These are phyloP conservation scores for Mortierella sp. DNA, from an alignment of 371 early-diverging fungal genomes.

Conservation along the genomic window DNA sequence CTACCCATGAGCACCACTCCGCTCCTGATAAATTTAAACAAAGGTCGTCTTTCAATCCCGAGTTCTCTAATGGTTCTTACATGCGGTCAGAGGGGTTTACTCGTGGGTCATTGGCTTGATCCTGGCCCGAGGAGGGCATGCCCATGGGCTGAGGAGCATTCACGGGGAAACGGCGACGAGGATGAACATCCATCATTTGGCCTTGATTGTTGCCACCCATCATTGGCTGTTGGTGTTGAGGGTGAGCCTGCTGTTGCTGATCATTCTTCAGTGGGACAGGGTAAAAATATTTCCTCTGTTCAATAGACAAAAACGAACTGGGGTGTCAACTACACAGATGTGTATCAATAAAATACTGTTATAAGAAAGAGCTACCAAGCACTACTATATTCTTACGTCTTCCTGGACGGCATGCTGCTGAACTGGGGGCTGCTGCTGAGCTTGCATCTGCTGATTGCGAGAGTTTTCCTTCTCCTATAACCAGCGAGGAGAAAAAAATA, in stretches of 20 bases:
- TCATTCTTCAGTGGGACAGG: background rate
- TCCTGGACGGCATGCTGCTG: background rate
- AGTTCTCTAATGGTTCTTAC: slow-evolving; percentile 4
- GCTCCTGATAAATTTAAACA: no score
- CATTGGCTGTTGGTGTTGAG: slow-evolving; percentile 3
- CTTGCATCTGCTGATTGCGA: slow-evolving; percentile 41
- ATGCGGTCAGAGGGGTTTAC: slow-evolving; percentile 38
- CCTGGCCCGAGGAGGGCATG: slow-evolving; percentile 19
- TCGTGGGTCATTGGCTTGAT: slow-evolving; percentile 33
- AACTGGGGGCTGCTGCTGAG: slow-evolving; percentile 24
- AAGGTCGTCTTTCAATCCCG: no score
- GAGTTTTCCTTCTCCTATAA: slow-evolving; percentile 43
- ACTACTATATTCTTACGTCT: no score
- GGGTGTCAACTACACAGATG: background rate
- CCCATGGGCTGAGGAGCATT: slow-evolving; percentile 24
- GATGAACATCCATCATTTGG: slow-evolving; percentile 11
- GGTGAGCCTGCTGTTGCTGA: slow-evolving; percentile 21
- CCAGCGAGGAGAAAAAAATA: background rate
- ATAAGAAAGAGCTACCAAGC: slow-evolving; percentile 9
- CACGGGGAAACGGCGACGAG: slow-evolving; percentile 36
- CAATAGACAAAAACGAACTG: background rate
- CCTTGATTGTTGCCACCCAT: no score
- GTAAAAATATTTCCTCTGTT: background rate
- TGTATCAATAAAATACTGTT: background rate
- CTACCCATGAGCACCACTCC: no score